Percentiles rank a stretch among this genome's conserved stretches.
phyloP scores from a whole-genome alignment of 108 stramenopile species.

The Cylindrotheca fusiformis region DNA sequence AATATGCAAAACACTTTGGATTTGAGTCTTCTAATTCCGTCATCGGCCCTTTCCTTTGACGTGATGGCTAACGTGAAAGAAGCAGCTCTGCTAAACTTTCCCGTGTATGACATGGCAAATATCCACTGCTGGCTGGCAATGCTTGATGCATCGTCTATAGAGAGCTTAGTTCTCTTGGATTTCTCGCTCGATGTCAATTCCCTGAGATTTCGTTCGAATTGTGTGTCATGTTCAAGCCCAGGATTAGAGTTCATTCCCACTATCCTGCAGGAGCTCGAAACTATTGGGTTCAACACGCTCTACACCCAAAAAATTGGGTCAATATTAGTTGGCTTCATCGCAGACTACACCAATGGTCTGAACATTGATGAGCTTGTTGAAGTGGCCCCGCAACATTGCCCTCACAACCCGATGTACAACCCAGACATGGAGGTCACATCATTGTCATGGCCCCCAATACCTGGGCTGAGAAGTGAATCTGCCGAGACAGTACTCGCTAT shows the following conservation, averaged over 20 bases:
- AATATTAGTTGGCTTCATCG: background rate
- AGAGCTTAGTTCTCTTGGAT: background rate
- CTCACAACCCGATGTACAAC: conserved; percentile 3
- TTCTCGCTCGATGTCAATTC: conserved; percentile 12
- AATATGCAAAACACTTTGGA: conserved; percentile 37
- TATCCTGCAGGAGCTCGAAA: conserved; percentile 12
- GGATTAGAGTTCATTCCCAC: conserved; percentile 13
- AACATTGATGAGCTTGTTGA: conserved; percentile 4
- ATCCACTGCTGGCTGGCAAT: conserved; percentile 66
- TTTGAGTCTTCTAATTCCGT: conserved; percentile 34
- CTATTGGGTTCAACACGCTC: conserved; percentile 9
- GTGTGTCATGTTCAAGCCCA: conserved; percentile 22
- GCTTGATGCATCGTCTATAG: background rate
- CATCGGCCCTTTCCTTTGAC: conserved; percentile 11
- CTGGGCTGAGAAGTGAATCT: conserved; percentile 6
- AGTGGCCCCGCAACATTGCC: conserved; percentile 5
- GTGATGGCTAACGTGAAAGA: conserved; percentile 43
- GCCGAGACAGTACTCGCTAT: conserved; percentile 17
- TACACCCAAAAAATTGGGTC: conserved; percentile 6
- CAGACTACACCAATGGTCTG: background rate
- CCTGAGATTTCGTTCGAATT: conserved; percentile 15
- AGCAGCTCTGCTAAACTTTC: conserved; percentile 49
- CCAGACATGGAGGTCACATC: background rate
- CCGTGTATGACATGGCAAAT: conserved; percentile 56
- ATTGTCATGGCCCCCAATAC: background rate